Conservation (phyloP, 106 monocot genomes). For the Vanilla planifolia region DNA sequence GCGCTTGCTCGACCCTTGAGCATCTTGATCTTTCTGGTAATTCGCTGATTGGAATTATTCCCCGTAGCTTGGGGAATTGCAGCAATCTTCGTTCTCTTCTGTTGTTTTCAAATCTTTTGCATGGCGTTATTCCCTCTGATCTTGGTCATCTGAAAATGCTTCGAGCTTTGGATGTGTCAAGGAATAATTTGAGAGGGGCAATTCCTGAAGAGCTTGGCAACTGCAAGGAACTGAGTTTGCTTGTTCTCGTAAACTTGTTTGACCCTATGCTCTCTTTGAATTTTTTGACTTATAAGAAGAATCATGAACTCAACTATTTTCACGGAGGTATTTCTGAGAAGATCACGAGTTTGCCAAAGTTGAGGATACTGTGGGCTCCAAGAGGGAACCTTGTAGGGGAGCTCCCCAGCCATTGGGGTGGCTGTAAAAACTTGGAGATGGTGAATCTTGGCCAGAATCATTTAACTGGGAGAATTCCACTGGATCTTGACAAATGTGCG, state of each 20-base stretch:
- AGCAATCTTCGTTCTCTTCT: constrained; percentile 33
- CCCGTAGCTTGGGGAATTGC: constrained; percentile 53
- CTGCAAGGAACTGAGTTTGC: constrained; percentile 50
- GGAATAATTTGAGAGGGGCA: constrained; percentile 61
- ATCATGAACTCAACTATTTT: constrained; percentile 62
- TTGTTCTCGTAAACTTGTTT: constrained; percentile 50
- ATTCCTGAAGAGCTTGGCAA: constrained; percentile 73
- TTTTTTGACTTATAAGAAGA: background rate
- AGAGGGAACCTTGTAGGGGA: constrained; percentile 52
- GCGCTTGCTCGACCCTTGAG: constrained; percentile 28
- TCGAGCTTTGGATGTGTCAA: constrained; percentile 65
- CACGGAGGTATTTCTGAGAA: constrained; percentile 56
- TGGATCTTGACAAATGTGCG: constrained; percentile 34
- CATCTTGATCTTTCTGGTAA: constrained; percentile 54
- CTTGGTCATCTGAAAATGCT: constrained; percentile 48
- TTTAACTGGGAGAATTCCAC: constrained; percentile 45
- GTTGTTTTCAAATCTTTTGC: constrained; percentile 57
- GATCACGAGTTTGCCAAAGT: constrained; percentile 52
- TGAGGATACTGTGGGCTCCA: constrained; percentile 85
- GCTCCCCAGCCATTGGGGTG: constrained; percentile 70
- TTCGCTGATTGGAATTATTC: constrained; percentile 36
- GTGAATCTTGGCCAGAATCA: constrained; percentile 69
- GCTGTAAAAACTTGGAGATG: constrained; percentile 64
- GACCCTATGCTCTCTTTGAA: constrained; percentile 20
- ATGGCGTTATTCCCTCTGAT: constrained; percentile 43